phyloP scores from a whole-genome alignment of 768 basidiomycete species.

The Lentinula aciculospora region DNA sequence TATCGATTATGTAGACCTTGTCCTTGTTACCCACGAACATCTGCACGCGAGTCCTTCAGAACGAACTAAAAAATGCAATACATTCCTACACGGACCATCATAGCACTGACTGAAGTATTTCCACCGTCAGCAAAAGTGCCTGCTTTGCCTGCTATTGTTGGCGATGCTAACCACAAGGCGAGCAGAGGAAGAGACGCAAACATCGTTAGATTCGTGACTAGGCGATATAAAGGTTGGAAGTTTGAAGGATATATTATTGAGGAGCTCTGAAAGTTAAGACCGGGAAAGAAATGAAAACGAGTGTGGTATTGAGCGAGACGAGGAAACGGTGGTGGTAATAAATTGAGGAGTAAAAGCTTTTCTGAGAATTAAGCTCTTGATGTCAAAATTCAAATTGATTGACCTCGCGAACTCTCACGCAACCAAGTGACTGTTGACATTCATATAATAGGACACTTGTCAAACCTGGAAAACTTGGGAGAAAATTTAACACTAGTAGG shows the following conservation, averaged over 20 bases:
- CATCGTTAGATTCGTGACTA: slow-evolving; percentile 15
- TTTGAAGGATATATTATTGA: too few species aligned
- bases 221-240: too few species aligned
- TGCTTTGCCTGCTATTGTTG: slow-evolving; percentile 27
- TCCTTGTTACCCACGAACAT: slow-evolving; percentile 77
- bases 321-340: background rate
- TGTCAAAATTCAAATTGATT: background rate
- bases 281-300: background rate
- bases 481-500: too few species aligned
- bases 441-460: too few species aligned
- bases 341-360: background rate
- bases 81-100: slow-evolving; percentile 37
- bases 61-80: background rate
- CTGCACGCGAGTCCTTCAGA: slow-evolving; percentile 25
- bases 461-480: too few species aligned
- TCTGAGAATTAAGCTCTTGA: background rate
- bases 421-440: too few species aligned
- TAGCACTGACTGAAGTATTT: slow-evolving; percentile 40
- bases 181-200: slow-evolving; percentile 30
- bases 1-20: slow-evolving; percentile 90
- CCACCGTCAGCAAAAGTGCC: slow-evolving; percentile 44
- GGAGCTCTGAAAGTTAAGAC: too few species aligned
- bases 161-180: slow-evolving; percentile 37
- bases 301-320: background rate
- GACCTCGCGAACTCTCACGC: too few species aligned